Evolutionary conservation across 805 yeast genomes (phyloP), one percentile per base, ranked within the genome.

Genomic region (Zygosaccharomyces rouxii): DNA sequence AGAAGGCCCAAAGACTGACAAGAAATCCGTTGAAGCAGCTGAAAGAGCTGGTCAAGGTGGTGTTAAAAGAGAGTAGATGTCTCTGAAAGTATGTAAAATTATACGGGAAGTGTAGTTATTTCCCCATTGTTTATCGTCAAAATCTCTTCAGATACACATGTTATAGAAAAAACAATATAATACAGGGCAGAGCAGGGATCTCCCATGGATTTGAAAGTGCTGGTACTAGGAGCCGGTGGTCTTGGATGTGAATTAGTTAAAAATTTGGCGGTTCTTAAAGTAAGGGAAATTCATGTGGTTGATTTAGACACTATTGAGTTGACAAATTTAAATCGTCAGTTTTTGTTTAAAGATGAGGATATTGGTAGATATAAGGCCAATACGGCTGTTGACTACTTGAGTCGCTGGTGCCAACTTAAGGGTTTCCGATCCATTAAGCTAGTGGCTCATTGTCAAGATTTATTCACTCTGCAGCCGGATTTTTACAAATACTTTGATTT

Each of bases 231-330:
- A 0, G 96, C 97, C 1, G 97, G 97, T 13, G 97, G 97, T 1
- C 83, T 90, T 46, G 97, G 97, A 1, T 90, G 97, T 67, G 97
- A 89, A 62, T 72, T 89, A 33, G 71, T 89, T 47, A 90, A 90
- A 66, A 83, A 89, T 61, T 68, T 90, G 37, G 81, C 86, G 1
- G 71, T 87, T 66, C 73, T 83, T 54, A 87, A 89, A 5, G 55
- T 56, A 51, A 86, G 84, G 1, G 86, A 85, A 56, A 83, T 89
- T 45, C 94, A 86, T 62, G 78, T 90, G 14, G 86, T 89, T 10
- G 99, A 92, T 66, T 76, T 92, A 61, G 99, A 92, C 64, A 92
- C 97, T 1, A 86, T 92, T 55, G 97, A 95, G 55, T 71, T 92
- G 26, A 84, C 95, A 47, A 92, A 92, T 64, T 74, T 94, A 60